Evolutionary conservation across 2,329 filamentous ascomycete species (phyloP).

Genomic region (Thermothelomyces thermophilus): DNA sequence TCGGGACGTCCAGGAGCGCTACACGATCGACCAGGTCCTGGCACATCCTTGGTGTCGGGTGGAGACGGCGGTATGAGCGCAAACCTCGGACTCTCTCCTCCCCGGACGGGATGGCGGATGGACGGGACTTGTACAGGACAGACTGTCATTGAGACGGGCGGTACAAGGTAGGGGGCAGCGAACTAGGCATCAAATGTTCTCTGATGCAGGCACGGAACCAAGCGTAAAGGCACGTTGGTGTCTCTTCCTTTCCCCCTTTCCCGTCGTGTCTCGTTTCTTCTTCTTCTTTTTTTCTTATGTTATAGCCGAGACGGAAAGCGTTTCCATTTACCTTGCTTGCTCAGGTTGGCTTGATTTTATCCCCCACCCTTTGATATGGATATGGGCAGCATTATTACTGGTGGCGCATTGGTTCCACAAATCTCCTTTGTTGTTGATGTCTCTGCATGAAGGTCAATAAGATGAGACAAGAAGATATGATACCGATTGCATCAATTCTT

Average conservation of each 20-base stretch:
- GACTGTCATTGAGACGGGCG: background rate
- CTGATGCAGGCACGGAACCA: background rate
- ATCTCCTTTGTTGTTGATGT: background rate
- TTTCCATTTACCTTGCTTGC: background rate
- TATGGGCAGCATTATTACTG: slow-evolving; percentile 10
- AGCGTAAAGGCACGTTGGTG: background rate
- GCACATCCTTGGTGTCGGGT: slow-evolving; percentile 72
- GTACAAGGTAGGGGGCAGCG: background rate
- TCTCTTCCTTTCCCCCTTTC: background rate
- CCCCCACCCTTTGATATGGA: background rate
- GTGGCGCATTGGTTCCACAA: slow-evolving; percentile 4
- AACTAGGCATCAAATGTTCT: background rate
- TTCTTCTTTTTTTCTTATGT: background rate
- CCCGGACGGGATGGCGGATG: no score
- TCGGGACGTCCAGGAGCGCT: slow-evolving; percentile 73
- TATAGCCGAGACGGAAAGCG: background rate
- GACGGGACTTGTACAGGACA: no score
- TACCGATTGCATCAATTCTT: slow-evolving; percentile 9
- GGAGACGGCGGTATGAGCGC: background rate
- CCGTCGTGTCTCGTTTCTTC: background rate
- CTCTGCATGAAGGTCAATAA: slow-evolving; percentile 1
- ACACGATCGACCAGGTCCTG: slow-evolving; percentile 82
- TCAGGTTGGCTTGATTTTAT: slow-evolving; percentile 2
- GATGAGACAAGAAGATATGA: slow-evolving; percentile 10
- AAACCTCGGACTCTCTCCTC: no score